These are phyloP conservation scores for Peribolospora kevripleyi DNA, from an alignment of 768 basidiomycete species.

Conservation along the genomic window DNA sequence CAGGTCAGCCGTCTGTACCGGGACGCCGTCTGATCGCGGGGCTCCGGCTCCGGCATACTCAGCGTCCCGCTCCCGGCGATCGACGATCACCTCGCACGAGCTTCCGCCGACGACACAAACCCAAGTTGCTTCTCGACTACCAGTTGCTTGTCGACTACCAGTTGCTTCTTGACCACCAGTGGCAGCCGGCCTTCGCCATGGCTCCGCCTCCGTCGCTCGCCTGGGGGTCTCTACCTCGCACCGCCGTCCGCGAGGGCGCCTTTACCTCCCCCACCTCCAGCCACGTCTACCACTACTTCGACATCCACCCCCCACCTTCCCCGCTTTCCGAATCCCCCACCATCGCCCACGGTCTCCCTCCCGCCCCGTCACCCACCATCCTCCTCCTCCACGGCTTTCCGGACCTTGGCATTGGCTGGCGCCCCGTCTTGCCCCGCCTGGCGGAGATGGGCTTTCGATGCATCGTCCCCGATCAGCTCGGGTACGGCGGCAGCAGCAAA, in stretches of 20 bases:
- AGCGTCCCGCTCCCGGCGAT: no score
- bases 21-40: constrained; percentile 1
- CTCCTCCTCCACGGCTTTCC: constrained; percentile 9
- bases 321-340: constrained; percentile 1
- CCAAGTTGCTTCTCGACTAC: background rate
- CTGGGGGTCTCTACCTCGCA: no score
- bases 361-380: constrained; percentile 1
- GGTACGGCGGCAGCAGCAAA: constrained; percentile 1
- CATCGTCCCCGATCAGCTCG: constrained; percentile 5
- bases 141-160: background rate
- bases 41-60: background rate
- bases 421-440: background rate
- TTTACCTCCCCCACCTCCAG: constrained; percentile 1
- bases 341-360: constrained; percentile 1
- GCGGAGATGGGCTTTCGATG: constrained; percentile 9
- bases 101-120: background rate
- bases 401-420: constrained; percentile 9
- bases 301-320: constrained; percentile 2
- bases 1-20: no score
- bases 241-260: no score
- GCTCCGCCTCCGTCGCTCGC: no score
- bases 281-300: constrained; percentile 5
- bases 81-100: background rate
- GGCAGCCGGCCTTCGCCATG: no score
- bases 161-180: no score